Evolutionary conservation across 805 yeast genomes (phyloP), one percentile per base, ranked within the genome.

Genomic region (Cephaloascus albidus): DNA sequence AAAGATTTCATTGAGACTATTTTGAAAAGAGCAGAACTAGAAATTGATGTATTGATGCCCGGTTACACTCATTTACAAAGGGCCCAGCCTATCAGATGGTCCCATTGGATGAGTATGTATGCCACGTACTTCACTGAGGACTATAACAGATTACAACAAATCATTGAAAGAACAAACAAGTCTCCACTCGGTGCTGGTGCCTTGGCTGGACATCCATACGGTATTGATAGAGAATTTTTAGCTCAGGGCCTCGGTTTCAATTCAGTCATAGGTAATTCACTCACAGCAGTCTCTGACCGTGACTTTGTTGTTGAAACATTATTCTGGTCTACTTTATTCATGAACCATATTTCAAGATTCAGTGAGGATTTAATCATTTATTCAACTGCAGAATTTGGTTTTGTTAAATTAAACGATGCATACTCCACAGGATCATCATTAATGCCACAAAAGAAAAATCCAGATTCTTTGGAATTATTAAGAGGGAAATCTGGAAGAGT

Each of bases 21-120:
- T 48, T 54, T 78, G 34, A 70, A 70, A 41, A 78, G 99, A 55
- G 96, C 95, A 4, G 81, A 77, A 53, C 58, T 71, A 27, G 99
- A 93, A 64, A 85, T 93, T 43, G 95, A 84, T 51, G 84, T 83
- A 16, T 72, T 93, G 55, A 93, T 93, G 97, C 99, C 99, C 10
- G 99, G 99, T 35, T 93, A 93, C 68, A 93, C 99, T 12, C 99
- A 93, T 66, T 70, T 93, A 58, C 98, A 93, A 71, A 84, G 96
- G 60, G 97, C 97, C 2, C 99, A 89, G 65, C 99, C 99, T n/a
- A 93, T 93, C 55, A 78, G 99, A 65, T 93, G 99, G 99, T 72
- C 97, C 1, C 99, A 93, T 60, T 90, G 97, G 96, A 70, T 93
- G 48, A 78, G 90, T 49, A 80, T 87, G 58, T 90, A 93, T 55